These are phyloP conservation scores for Alternaria sp. DNA, from an alignment of 2,329 filamentous ascomycete species.

Conservation along the genomic window DNA sequence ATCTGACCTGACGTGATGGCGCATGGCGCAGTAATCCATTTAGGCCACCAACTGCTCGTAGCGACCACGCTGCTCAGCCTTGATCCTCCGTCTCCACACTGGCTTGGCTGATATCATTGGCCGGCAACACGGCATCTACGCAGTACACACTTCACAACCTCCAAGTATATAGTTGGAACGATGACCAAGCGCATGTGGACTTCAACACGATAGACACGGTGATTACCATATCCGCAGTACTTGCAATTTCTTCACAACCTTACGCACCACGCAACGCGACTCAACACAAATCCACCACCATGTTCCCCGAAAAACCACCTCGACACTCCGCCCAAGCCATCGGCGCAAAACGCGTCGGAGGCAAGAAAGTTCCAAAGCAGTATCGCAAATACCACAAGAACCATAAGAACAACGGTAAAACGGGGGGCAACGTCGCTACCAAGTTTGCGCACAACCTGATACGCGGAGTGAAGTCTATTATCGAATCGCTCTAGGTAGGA, in stretches of 20 bases:
- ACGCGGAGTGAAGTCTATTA: slow-evolving; percentile 3
- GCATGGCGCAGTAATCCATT: not conserved
- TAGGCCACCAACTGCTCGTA: not conserved
- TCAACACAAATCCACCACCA: not conserved
- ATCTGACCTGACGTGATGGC: not conserved
- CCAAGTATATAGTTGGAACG: not conserved
- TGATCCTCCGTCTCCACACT: not conserved
- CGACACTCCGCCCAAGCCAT: slow-evolving; percentile 25
- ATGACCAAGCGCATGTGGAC: not conserved
- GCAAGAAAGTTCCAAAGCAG: slow-evolving; percentile 24
- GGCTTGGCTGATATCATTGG: slow-evolving; percentile 21
- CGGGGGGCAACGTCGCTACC: slow-evolving; percentile 1
- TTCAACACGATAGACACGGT: not conserved
- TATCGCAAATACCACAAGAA: slow-evolving; percentile 21
- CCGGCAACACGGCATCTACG: slow-evolving; percentile 12
- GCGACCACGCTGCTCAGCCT: not conserved
- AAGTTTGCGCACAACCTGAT: not conserved
- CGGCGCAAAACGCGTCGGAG: slow-evolving; percentile 18
- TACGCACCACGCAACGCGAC: not conserved
- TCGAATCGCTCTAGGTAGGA: not conserved
- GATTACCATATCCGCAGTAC: not conserved
- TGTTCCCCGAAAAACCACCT: slow-evolving; percentile 13
- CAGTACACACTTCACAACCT: not conserved
- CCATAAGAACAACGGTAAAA: slow-evolving; percentile 6
- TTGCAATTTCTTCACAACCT: not conserved